These are phyloP conservation scores for Acacia melanoxylon DNA, from an alignment of 306 rosid species.

Conservation along the genomic window DNA sequence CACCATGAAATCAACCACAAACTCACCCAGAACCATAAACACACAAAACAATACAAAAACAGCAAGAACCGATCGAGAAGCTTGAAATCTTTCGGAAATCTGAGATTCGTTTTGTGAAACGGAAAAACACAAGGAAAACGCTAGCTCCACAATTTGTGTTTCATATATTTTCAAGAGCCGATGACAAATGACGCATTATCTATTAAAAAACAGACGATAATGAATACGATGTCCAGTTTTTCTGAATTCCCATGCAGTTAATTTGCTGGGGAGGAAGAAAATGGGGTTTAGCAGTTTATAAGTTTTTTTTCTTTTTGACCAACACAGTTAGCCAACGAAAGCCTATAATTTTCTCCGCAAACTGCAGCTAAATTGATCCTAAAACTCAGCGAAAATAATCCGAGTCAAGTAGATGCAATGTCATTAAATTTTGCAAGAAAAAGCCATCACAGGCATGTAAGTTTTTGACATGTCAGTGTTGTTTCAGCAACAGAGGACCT, in stretches of 20 bases:
- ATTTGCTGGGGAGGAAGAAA: neutral
- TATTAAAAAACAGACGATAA: neutral
- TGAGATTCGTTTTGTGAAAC: neutral
- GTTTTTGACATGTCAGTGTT: constrained; percentile 3
- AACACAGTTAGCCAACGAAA: neutral
- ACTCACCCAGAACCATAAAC: neutral
- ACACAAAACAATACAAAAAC: neutral
- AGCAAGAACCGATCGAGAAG: neutral
- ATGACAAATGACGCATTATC: neutral
- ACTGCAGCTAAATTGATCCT: neutral
- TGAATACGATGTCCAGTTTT: neutral
- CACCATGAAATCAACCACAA: neutral
- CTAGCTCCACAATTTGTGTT: neutral
- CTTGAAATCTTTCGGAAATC: neutral
- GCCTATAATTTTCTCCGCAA: neutral
- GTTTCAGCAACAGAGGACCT: neutral
- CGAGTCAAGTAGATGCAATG: neutral
- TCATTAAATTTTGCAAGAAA: neutral
- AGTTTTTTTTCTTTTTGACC: neutral
- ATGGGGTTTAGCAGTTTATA: neutral
- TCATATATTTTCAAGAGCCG: neutral
- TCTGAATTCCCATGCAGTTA: neutral
- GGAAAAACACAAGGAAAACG: neutral
- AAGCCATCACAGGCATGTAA: neutral
- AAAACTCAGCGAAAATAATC: neutral